These are phyloP conservation scores for Gloeopeniophorella convolvens DNA, from an alignment of 768 basidiomycete species.

Conservation along the genomic window DNA sequence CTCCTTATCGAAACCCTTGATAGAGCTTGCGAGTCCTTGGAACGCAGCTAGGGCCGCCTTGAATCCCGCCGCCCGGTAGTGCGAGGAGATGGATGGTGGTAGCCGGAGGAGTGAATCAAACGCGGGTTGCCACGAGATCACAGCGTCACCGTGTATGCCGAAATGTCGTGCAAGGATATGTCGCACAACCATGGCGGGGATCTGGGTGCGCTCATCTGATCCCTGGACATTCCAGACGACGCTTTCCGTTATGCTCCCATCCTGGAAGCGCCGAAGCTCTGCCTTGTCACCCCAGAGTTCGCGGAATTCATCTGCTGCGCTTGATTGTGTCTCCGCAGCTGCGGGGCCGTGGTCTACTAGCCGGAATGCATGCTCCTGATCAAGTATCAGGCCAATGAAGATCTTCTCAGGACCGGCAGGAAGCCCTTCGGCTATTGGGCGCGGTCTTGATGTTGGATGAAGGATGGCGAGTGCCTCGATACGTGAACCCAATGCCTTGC, in stretches of 20 bases:
- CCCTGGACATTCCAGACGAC: constrained; percentile 94
- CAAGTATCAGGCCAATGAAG: constrained; percentile 70
- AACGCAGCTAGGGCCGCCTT: constrained; percentile 74
- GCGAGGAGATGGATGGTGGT: constrained; percentile 45
- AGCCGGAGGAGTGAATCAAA: constrained; percentile 56
- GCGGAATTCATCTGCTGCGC: constrained; percentile 55
- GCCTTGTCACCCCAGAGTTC: constrained; percentile 88
- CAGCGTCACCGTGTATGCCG: constrained; percentile 44
- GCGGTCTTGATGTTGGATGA: constrained; percentile 40
- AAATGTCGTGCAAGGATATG: constrained; percentile 78
- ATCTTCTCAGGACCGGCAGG: constrained; percentile 45
- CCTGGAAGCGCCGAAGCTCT: constrained; percentile 91
- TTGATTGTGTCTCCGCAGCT: constrained; percentile 52
- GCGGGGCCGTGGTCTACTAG: constrained; percentile 91
- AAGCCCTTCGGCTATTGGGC: constrained; percentile 47
- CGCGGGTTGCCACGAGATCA: constrained; percentile 50
- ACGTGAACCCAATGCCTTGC: constrained; percentile 69
- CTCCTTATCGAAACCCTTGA: constrained; percentile 66
- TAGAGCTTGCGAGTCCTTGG: constrained; percentile 63
- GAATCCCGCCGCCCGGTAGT: constrained; percentile 45
- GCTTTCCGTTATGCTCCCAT: constrained; percentile 85
- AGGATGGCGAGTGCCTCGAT: constrained; percentile 58
- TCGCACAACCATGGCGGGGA: constrained; percentile 67
- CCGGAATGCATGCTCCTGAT: constrained; percentile 66
- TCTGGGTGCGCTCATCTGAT: constrained; percentile 70